Evolutionary conservation across 495 filamentous ascomycete genomes (phyloP).

Genomic region (Aspergillus kassunensis): DNA sequence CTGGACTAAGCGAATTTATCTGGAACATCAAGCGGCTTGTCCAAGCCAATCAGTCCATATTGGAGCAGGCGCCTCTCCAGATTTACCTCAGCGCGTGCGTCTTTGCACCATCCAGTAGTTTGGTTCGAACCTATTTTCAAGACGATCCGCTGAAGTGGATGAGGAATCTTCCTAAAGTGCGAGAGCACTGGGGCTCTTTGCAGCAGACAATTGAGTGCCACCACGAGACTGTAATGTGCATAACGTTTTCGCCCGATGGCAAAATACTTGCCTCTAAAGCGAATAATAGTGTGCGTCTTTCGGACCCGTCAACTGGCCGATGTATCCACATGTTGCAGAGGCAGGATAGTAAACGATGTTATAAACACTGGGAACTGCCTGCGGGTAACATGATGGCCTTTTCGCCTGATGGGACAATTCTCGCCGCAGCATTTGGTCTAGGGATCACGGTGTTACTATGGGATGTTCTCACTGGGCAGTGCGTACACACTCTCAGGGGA

Average conservation of each 20-base stretch:
- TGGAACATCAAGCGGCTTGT: conserved; percentile 34
- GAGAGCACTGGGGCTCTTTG: conserved; percentile 1
- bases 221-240: no score
- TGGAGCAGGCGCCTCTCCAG: conserved; percentile 24
- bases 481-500: background rate
- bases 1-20: conserved; percentile 22
- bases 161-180: background rate
- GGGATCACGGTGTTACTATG: conserved; percentile 20
- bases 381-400: background rate
- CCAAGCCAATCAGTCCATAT: conserved; percentile 25
- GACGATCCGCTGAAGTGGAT: background rate
- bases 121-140: background rate
- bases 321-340: no score
- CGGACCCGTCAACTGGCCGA: no score
- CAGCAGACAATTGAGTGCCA: no score
- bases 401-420: background rate
- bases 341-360: background rate
- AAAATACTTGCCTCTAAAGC: no score
- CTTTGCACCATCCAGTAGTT: conserved; percentile 26
- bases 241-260: no score
- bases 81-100: conserved; percentile 25
- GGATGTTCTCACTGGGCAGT: conserved; percentile 14
- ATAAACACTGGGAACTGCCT: background rate
- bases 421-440: conserved; percentile 21
- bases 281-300: no score